phyloP scores from a whole-genome alignment of 139 green algal genomes.

The Microglena sp. region DNA sequence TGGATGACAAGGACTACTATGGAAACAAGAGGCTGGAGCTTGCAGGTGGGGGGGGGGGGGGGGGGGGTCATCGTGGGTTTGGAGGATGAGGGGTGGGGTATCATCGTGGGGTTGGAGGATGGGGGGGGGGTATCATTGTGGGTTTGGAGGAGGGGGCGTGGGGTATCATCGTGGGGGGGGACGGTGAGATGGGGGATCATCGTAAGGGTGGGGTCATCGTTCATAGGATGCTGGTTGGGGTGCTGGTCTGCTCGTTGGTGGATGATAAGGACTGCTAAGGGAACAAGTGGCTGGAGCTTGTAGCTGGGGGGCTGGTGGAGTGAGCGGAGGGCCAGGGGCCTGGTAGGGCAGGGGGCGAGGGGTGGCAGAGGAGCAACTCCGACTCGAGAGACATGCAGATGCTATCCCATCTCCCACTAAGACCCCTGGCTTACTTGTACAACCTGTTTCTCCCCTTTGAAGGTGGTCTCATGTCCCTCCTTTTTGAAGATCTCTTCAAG shows the following conservation, averaged over 20 bases:
- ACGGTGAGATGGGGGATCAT: too few relatives aligned
- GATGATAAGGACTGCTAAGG: conserved; percentile 98
- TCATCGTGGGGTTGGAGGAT: too few relatives aligned
- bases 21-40: conserved; percentile 99
- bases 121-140: background rate
- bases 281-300: conserved; percentile 98
- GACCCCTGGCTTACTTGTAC: too few relatives aligned
- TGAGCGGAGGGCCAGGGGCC: too few relatives aligned
- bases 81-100: background rate
- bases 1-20: conserved; percentile 98
- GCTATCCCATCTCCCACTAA: too few relatives aligned
- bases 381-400: too few relatives aligned
- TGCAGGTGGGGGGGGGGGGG: too few relatives aligned
- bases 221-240: conserved; percentile 81
- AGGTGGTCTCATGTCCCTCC: conserved; percentile 84
- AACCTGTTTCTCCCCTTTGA: conserved; percentile 13
- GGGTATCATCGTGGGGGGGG: background rate
- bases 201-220: conserved; percentile 76
- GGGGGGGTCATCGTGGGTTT: too few relatives aligned
- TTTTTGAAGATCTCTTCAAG: conserved; percentile 99
- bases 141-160: background rate
- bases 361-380: too few relatives aligned
- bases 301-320: too few relatives aligned
- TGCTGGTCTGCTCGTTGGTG: conserved; percentile 76
- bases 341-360: too few relatives aligned